Evolutionary conservation across 1,284 basidiomycete species (phyloP).

Genomic region (Puccinia novopanici): DNA sequence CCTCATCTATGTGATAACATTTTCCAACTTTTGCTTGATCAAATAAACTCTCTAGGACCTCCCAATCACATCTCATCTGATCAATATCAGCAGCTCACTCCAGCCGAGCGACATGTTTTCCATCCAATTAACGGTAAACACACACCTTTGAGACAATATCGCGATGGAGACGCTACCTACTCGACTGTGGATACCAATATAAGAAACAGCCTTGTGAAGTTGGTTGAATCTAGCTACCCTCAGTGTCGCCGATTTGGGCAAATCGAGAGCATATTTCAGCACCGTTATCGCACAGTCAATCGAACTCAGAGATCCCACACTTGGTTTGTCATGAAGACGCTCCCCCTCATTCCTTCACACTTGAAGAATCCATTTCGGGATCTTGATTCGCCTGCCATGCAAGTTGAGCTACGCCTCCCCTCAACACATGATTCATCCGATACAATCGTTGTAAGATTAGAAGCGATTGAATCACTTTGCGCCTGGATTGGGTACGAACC

Average conservation of each 20-base stretch:
- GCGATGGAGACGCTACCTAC: not conserved
- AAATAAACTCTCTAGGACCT: not conserved
- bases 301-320: not conserved
- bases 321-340: not conserved
- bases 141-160: not conserved
- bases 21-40: not conserved
- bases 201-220: not conserved
- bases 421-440: not conserved
- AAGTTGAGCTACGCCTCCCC: not conserved
- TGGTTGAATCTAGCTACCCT: not conserved
- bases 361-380: not conserved
- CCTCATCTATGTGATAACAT: not conserved
- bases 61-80: not conserved
- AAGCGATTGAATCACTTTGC: not conserved
- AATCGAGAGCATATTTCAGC: not conserved
- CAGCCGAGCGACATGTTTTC: not conserved
- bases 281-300: not conserved
- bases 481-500: not conserved
- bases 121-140: not conserved
- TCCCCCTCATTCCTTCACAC: not conserved
- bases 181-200: not conserved
- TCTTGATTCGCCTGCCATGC: not conserved
- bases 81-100: not conserved
- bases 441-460: not conserved
- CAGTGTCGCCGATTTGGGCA: not conserved